These are phyloP conservation scores for Suillus subalutaceus DNA, from an alignment of 768 basidiomycete genomes.

Conservation along the genomic window DNA sequence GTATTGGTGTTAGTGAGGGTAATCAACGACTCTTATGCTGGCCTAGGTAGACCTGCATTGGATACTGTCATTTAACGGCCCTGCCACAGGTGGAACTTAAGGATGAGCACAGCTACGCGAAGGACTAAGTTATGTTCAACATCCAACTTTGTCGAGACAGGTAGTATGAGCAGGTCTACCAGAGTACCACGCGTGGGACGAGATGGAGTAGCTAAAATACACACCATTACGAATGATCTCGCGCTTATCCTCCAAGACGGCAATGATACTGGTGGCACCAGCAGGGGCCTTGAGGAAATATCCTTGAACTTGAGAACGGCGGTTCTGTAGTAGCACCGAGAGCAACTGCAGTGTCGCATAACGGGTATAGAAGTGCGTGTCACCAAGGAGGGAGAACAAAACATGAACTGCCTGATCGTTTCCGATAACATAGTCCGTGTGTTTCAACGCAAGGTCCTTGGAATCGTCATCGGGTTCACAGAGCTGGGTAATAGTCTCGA, in stretches of 20 bases:
- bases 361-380: constrained; percentile 82
- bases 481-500: constrained; percentile 86
- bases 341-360: constrained; percentile 85
- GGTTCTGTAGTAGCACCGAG: constrained; percentile 76
- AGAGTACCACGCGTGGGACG: constrained; percentile 3
- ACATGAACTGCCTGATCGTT: constrained; percentile 73
- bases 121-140: constrained; percentile 1
- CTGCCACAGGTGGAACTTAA: neutral
- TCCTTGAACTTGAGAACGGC: constrained; percentile 80
- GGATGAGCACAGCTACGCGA: neutral
- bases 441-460: constrained; percentile 75
- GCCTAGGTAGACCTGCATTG: constrained; percentile 3
- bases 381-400: constrained; percentile 74
- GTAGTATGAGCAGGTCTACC: constrained; percentile 12
- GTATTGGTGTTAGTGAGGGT: constrained; percentile 2
- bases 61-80: neutral
- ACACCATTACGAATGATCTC: constrained; percentile 89
- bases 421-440: constrained; percentile 79
- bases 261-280: constrained; percentile 73
- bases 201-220: constrained; percentile 23
- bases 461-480: constrained; percentile 75
- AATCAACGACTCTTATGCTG: constrained; percentile 5
- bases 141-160: constrained; percentile 4
- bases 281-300: constrained; percentile 88
- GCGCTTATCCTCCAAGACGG: constrained; percentile 79